Base-by-base conservation (phyloP, 371 early-diverging fungal species). In the Globomyces sp. region DNA sequence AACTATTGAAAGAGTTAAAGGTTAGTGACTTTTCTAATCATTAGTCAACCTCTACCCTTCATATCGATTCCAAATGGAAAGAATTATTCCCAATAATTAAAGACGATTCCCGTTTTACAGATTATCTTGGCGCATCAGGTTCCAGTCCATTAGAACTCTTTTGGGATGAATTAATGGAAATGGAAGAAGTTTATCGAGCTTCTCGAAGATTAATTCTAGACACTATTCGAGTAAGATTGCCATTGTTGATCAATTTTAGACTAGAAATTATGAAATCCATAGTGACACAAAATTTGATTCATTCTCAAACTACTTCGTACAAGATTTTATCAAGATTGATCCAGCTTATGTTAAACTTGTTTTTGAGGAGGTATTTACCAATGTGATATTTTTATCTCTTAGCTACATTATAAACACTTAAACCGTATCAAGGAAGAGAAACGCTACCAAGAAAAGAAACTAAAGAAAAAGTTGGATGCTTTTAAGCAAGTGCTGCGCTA, bases 91-190 rank as follows among this genome's bases (percentile, higher is more conserved):
- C 92, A 1, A 44, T 79, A 37, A 80, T 95, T 65, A 84, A 87
- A 55, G 78, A 86, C 1, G 91, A 95, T 66, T 71, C 78, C 24
- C 79, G 90, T 36, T 94, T 90, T 66, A 46, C 67, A 2, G 74
- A 82, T n/a, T 84, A 92, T 71, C 82, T 97, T 2, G 94, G 93
- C 0, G 86, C 90, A 63, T 80, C 87, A 1, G 95, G 94, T 4
- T 92, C 94, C 0, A 84, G 89, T 2, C 94, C 97, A 1, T 69
- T 93, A 58, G 96, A 97, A 57, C 69, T 97, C 63, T 95, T 95
- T 71, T 95, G 93, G 89, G 97, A 97, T 72, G 63, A 85, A 10
- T 74, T 95, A 34, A 89, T 91, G 67, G 86, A 87, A 48, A 71
- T 95, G 10, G 90, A 93, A 52, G 92, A 93, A 43, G 77, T 81